These are phyloP conservation scores for Melaleuca alternifolia DNA, from an alignment of 345 rosid genomes.

Conservation along the genomic window DNA sequence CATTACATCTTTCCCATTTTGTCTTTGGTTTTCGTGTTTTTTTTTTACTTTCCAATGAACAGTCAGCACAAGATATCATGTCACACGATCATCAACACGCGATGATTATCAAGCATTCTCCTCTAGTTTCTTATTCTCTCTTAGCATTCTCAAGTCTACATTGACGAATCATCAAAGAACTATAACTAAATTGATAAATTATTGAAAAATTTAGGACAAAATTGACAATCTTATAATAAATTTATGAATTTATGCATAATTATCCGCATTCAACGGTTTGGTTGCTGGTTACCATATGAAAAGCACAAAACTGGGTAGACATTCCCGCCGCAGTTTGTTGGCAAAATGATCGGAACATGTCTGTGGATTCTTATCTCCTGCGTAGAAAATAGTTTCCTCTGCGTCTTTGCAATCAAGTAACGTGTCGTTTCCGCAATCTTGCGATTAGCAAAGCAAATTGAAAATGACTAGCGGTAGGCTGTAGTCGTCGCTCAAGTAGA, in stretches of 20 bases:
- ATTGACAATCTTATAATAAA: rapidly evolving
- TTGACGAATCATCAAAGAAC: too few relatives aligned
- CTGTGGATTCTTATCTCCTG: neutral
- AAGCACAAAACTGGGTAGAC: neutral
- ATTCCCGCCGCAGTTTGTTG: neutral
- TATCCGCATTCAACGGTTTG: too few relatives aligned
- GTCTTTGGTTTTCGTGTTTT: too few relatives aligned
- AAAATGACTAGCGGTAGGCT: neutral
- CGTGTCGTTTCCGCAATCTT: neutral
- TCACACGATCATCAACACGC: neutral
- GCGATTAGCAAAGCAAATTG: neutral
- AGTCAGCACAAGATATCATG: neutral
- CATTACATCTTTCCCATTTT: neutral
- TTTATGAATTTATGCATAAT: neutral
- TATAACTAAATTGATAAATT: neutral
- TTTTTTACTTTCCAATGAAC: neutral
- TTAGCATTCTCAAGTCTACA: neutral
- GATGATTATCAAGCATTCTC: neutral
- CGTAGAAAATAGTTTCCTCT: neutral
- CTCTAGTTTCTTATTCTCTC: neutral
- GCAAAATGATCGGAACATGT: neutral
- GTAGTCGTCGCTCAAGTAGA: neutral
- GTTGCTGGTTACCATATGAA: neutral
- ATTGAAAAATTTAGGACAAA: neutral
- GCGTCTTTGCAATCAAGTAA: neutral